Conservation (phyloP, 768 basidiomycete genomes). For the Hirschioporus abietinus region DNA sequence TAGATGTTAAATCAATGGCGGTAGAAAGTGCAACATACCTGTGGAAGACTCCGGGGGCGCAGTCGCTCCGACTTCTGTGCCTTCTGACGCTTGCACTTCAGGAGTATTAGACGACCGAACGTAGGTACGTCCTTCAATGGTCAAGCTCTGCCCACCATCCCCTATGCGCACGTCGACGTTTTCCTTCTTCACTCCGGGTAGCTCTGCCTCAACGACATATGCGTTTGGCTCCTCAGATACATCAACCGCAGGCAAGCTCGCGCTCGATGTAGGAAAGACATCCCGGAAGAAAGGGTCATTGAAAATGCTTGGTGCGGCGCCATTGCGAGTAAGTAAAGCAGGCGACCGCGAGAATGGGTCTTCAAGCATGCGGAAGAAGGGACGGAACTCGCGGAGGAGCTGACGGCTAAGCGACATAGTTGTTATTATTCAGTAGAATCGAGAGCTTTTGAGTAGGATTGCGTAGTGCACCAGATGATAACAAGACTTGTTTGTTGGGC, state of each 20-base stretch:
- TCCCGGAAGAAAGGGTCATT: slow-evolving; percentile 48
- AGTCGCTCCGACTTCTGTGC: slow-evolving; percentile 16
- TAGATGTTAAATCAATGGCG: background rate
- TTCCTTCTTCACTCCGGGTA: slow-evolving; percentile 77
- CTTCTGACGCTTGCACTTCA: slow-evolving; percentile 9
- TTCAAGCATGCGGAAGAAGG: slow-evolving; percentile 71
- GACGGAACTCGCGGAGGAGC: slow-evolving; percentile 64
- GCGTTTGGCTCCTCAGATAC: slow-evolving; percentile 58
- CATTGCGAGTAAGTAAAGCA: background rate
- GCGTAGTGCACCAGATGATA: background rate
- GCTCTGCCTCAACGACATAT: slow-evolving; percentile 69
- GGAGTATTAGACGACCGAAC: background rate
- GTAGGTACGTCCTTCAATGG: slow-evolving; percentile 50
- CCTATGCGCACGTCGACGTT: slow-evolving; percentile 67
- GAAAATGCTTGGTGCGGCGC: slow-evolving; percentile 24
- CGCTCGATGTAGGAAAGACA: slow-evolving; percentile 8
- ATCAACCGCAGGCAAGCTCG: slow-evolving; percentile 52
- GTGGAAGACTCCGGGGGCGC: slow-evolving; percentile 25
- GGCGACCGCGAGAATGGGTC: slow-evolving; percentile 49
- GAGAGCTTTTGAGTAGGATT: background rate
- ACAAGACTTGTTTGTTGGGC: background rate
- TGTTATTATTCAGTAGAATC: background rate
- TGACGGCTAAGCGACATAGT: slow-evolving; percentile 64
- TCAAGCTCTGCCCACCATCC: slow-evolving; percentile 63
- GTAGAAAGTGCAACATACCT: slow-evolving; percentile 7